Conservation (phyloP, 2,329 filamentous ascomycete genomes). For the Diaporthe citrichinensis region DNA sequence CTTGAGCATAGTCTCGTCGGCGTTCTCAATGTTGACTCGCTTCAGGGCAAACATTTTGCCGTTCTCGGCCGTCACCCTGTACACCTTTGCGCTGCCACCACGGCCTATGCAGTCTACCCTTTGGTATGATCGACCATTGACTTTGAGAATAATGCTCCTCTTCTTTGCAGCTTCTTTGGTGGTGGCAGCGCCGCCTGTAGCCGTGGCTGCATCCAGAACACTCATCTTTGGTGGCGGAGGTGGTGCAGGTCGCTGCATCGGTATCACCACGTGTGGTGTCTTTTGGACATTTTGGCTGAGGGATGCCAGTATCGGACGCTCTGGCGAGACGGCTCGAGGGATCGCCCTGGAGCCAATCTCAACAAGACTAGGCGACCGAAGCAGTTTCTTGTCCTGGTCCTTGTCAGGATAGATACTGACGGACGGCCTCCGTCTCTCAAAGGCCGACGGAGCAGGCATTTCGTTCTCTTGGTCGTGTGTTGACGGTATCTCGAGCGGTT, state of each 20-base stretch:
- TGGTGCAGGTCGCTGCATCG: conserved; percentile 72
- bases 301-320: conserved; percentile 67
- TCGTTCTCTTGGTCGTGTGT: conserved; percentile 89
- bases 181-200: conserved; percentile 83
- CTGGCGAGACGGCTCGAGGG: conserved; percentile 62
- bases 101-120: conserved; percentile 91
- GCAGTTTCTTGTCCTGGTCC: conserved; percentile 64
- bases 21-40: conserved; percentile 89
- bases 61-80: conserved; percentile 96
- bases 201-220: conserved; percentile 90
- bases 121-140: conserved; percentile 94
- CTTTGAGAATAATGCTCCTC: conserved; percentile 84
- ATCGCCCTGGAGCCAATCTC: conserved; percentile 56
- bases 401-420: conserved; percentile 63
- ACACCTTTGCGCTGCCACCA: conserved; percentile 94
- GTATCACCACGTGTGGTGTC: conserved; percentile 67
- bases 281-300: conserved; percentile 64
- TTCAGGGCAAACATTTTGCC: conserved; percentile 96
- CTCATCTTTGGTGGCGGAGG: conserved; percentile 94
- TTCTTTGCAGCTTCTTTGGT: conserved; percentile 77
- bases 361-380: conserved; percentile 61
- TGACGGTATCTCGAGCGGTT: conserved; percentile 69
- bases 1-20: conserved; percentile 84
- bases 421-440: conserved; percentile 71
- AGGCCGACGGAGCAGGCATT: conserved; percentile 70